A percentile compares a stretch with the other conserved stretches of the same genome.
phyloP scores from a whole-genome alignment of 139 green algal species.

The Chlorella sorokiniana region DNA sequence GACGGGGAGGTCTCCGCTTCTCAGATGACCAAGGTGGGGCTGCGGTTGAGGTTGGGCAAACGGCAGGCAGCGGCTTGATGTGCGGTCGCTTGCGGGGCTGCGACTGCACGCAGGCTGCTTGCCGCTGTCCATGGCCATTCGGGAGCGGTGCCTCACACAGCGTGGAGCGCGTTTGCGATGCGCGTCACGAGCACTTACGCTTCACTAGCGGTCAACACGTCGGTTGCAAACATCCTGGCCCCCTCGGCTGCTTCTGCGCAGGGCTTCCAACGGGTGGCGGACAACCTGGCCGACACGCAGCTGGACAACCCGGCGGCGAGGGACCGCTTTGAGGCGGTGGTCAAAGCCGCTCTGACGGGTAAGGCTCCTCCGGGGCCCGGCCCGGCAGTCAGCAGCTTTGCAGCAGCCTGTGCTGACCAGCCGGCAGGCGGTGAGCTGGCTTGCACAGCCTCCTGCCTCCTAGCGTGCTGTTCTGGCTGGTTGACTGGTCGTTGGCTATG shows the following conservation, averaged over 20 bases:
- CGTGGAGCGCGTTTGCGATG: too few relatives aligned
- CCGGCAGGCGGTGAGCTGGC: neutral
- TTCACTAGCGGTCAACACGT: too few relatives aligned
- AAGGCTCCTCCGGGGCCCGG: neutral
- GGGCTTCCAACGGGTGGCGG: conserved; percentile 70
- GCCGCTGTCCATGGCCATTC: too few relatives aligned
- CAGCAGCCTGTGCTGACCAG: neutral
- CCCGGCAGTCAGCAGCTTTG: too few relatives aligned
- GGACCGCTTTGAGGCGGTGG: conserved; percentile 42
- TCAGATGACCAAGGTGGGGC: conserved; percentile 70
- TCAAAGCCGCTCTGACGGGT: conserved; percentile 33
- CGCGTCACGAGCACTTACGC: too few relatives aligned
- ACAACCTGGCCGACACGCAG: conserved; percentile 70
- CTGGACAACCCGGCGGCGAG: conserved; percentile 76
- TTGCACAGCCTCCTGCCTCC: neutral
- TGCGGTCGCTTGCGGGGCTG: neutral
- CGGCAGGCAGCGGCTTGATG: neutral
- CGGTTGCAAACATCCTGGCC: neutral
- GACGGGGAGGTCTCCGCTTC: conserved; percentile 60
- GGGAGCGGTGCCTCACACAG: too few relatives aligned
- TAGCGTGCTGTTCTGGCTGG: neutral
- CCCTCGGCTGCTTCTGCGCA: neutral
- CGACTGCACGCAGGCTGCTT: too few relatives aligned
- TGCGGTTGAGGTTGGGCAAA: neutral
- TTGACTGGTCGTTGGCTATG: too few relatives aligned